These are phyloP conservation scores for Prototheca wickerhamii DNA, from an alignment of 163 green algal species.

Conservation along the genomic window DNA sequence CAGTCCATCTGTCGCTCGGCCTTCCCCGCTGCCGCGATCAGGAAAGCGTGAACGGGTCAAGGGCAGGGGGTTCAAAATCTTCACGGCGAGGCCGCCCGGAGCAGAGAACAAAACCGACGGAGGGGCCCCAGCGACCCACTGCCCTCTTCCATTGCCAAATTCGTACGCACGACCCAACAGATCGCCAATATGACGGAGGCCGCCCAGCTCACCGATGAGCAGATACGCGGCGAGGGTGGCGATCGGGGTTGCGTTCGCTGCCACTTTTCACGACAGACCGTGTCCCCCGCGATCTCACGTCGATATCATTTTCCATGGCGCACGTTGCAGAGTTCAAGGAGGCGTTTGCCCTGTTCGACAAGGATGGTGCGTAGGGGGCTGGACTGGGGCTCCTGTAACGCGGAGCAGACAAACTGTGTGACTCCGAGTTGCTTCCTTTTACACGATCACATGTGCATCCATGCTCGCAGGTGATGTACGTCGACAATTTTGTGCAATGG, in stretches of 20 bases:
- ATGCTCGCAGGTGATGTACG: slow-evolving; percentile 14
- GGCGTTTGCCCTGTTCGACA: slow-evolving; percentile 93
- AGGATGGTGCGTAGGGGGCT: slow-evolving; percentile 76
- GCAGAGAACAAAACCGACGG: too few relatives aligned
- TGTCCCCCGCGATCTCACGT: not conserved
- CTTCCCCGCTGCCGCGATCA: too few relatives aligned
- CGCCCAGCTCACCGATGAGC: slow-evolving; percentile 81
- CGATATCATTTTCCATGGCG: not conserved
- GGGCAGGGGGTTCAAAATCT: too few relatives aligned
- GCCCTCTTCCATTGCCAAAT: not conserved
- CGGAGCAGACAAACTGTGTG: slow-evolving; percentile 1
- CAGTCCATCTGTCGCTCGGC: too few relatives aligned
- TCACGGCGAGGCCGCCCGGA: too few relatives aligned
- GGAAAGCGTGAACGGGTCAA: too few relatives aligned
- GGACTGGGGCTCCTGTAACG: too few relatives aligned
- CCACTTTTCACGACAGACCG: not conserved
- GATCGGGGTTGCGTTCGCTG: not conserved
- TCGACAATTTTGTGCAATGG: not conserved
- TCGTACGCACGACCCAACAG: slow-evolving; percentile 4
- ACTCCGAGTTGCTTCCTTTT: not conserved
- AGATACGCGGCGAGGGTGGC: slow-evolving; percentile 38
- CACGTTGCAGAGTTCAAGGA: slow-evolving; percentile 93
- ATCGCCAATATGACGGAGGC: slow-evolving; percentile 33
- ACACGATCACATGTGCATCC: not conserved
- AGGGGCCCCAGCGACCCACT: too few relatives aligned